Evolutionary conservation across 202 grass and related monocot genomes (phyloP), one percentile per base, ranked within the genome.

Genomic region (Miscanthus sacchariflorus): DNA sequence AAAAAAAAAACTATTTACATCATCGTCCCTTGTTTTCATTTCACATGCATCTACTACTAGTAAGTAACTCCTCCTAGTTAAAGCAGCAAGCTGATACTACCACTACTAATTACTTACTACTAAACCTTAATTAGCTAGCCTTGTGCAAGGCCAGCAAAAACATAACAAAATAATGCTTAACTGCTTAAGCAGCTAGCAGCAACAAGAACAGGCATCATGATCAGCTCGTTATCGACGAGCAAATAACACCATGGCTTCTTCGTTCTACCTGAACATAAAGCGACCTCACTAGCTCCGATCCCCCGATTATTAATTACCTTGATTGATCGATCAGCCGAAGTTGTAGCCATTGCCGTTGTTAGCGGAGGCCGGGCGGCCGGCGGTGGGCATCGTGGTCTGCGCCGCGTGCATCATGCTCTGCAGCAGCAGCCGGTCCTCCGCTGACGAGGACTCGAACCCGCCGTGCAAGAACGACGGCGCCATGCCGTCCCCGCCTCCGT

Each of bases 311-410:
- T 70, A 52, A 15, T 88, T 83, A 88, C 86, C 86, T 84, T 76
- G 50, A 71, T 79, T 36, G 7, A 66, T 35, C 1, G 21, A 46
- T 89, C 74, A 94, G 10, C 88, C 90, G 14, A 94, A 96, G 87
- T 89, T 89, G 89, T 92, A 96, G 50, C 80, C 80, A 80, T 94
- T 84, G 77, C 74, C 24, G 92, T 88, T 94, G 90, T 83, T 90
- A 90, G 90, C 78, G 19, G 94, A 87, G 7, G 86, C 33, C 28
- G 92, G 82, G 42, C 88, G 49, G 19, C 19, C 15, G 9, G 1
- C 10, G 50, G 75, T 81, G 23, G 91, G 83, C 82, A 93, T 67
- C 87, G 93, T 72, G 90, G 93, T 89, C 84, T 91, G 94, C 72
- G 75, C 82, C 12, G 91, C 81, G 70, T 92, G 90, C 6, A 89